phyloP scores from a whole-genome alignment of 257 asterid genomes.

The Linderniella brevidens region DNA sequence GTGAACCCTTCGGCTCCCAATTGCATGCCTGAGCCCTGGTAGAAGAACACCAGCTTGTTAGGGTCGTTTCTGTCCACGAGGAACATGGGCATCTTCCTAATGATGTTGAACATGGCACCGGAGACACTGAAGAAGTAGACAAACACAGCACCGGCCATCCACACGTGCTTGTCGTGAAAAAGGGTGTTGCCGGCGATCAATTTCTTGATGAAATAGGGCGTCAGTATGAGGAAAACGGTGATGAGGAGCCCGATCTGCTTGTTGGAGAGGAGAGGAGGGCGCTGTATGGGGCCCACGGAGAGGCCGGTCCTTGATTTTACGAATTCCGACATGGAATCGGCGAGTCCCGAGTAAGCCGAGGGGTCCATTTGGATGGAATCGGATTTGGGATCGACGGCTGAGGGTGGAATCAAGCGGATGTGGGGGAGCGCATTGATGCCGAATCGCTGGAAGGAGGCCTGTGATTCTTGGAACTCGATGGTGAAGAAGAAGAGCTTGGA shows the following conservation, averaged over 20 bases:
- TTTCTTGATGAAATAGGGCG: conserved; percentile 49
- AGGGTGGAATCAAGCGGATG: conserved; percentile 50
- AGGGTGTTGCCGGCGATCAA: conserved; percentile 44
- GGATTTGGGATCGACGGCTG: conserved; percentile 31
- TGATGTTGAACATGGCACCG: conserved; percentile 82
- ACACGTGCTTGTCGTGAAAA: conserved; percentile 46
- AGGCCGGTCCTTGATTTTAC: conserved; percentile 31
- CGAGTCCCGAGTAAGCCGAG: conserved; percentile 42
- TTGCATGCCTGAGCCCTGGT: conserved; percentile 90
- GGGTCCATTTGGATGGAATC: conserved; percentile 66
- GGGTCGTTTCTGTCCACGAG: conserved; percentile 68
- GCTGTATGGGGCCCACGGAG: conserved; percentile 37
- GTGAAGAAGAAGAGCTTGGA: conserved; percentile 46
- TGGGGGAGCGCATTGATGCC: conserved; percentile 67
- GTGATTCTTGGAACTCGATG: conserved; percentile 58
- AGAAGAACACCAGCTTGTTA: conserved; percentile 42
- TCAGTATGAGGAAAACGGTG: conserved; percentile 24
- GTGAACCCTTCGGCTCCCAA: conserved; percentile 85
- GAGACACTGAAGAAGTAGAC: conserved; percentile 91
- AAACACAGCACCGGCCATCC: conserved; percentile 76
- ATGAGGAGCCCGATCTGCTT: conserved; percentile 30
- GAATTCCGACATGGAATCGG: conserved; percentile 81
- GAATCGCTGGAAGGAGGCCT: conserved; percentile 40
- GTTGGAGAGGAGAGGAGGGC: conserved; percentile 54
- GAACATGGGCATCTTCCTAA: conserved; percentile 87